Evolutionary conservation across 148 eudicot genomes (phyloP).

Genomic region (Agrostemma githago): DNA sequence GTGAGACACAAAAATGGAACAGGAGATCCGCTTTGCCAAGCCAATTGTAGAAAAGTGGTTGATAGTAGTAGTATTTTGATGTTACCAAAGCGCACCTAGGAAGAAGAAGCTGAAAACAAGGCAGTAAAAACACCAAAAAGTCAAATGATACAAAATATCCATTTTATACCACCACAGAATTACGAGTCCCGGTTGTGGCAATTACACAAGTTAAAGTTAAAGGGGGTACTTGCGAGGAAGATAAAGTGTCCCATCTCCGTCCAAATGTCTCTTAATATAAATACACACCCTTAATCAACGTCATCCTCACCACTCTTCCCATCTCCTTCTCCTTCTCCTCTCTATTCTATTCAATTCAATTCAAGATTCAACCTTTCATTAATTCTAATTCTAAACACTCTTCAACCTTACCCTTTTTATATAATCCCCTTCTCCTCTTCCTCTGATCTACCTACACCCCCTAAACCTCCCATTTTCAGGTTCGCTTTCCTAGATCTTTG

Average conservation of each 20-base stretch:
- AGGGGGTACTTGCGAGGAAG: background rate
- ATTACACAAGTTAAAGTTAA: too few relatives aligned
- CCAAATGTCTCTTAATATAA: background rate
- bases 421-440: too few relatives aligned
- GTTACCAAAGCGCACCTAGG: too few relatives aligned
- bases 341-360: background rate
- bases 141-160: too few relatives aligned
- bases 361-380: conserved; percentile 9
- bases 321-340: background rate
- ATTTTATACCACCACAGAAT: too few relatives aligned
- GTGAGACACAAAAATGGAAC: too few relatives aligned
- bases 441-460: conserved; percentile 2
- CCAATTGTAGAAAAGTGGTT: too few relatives aligned
- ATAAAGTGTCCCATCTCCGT: background rate
- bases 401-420: background rate
- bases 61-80: too few relatives aligned
- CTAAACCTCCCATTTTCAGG: background rate
- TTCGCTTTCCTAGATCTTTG: background rate
- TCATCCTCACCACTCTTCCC: background rate
- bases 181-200: too few relatives aligned
- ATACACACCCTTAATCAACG: background rate
- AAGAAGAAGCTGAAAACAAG: too few relatives aligned
- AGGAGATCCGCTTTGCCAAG: too few relatives aligned
- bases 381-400: background rate
- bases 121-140: too few relatives aligned